Base-by-base conservation (phyloP, 2,329 filamentous ascomycete species). In the Aspergillus persii region DNA sequence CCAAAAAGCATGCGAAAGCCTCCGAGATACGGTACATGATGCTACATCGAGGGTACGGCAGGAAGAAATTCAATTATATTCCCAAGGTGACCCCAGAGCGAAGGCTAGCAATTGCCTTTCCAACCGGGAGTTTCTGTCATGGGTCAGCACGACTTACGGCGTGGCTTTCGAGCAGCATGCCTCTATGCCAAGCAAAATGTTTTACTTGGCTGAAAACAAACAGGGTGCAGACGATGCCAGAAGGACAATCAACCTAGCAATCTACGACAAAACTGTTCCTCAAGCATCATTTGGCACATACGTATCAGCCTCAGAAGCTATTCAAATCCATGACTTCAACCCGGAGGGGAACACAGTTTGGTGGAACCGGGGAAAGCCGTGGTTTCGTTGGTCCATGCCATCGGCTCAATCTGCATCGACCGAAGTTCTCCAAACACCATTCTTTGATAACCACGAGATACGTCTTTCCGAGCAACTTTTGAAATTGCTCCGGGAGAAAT, bases 361-460 rank as follows among this genome's bases (percentile, higher is more conserved):
- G 67, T 63, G 71, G 49, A 68, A 77, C 52, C 66, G 69, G 27
- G 63, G 69, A 51, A 71, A 69, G 27, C 48, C 64, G 33, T 78
- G 76, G 76, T 70, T 76, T 60, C 69, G 76, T 58, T 78, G 76
- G 76, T 68, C 68, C 39, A 69, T 71, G 58, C 64, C 69, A 8
- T 63, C 69, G 15, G 57, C 63, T 15, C 66, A 70, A 53, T 48
- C 62, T 18, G 58, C 57, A n/a, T 65, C 63, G 33, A 58, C 61
- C 46, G 63, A 61, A 44, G 50, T 52, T 1, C 54, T 62, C 2
- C 54, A 66, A 41, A 64, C 66, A 12, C 68, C 67, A 1, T 65
- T 72, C 15, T 74, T 74, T 30, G 63, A 72, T 44, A 67, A 62
- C 23, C 71, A 75, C 33, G 67, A 72, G 57, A 63, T 67, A 18